phyloP scores from a whole-genome alignment of 1,284 basidiomycete species.

The Ganoderma lucidum region DNA sequence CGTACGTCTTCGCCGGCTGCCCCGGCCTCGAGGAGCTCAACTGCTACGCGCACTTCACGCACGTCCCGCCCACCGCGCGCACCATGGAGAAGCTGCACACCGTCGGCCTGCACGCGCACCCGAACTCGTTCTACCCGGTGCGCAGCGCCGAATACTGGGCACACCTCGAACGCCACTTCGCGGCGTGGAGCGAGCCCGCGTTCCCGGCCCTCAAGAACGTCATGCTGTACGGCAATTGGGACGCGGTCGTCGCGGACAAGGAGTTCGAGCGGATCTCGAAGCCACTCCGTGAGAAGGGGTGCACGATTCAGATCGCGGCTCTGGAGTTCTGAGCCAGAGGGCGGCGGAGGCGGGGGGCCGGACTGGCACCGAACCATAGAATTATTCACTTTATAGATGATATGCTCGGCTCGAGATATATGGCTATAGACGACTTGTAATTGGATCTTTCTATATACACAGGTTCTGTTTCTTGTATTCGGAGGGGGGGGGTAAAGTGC shows the following conservation, averaged over 20 bases:
- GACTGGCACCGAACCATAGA: not conserved
- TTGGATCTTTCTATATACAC: not conserved
- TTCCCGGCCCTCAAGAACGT: slow-evolving; percentile 52
- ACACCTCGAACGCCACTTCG: slow-evolving; percentile 56
- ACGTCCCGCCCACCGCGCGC: slow-evolving; percentile 55
- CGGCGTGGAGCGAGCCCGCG: slow-evolving; percentile 44
- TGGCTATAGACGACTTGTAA: not conserved
- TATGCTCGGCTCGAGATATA: not conserved
- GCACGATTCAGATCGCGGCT: slow-evolving; percentile 21
- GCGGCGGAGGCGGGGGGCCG: not conserved
- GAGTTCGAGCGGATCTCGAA: slow-evolving; percentile 28
- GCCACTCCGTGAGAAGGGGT: slow-evolving; percentile 31
- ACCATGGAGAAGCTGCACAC: slow-evolving; percentile 47
- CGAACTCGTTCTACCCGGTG: slow-evolving; percentile 49
- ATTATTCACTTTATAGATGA: not conserved
- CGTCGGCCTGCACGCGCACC: slow-evolving; percentile 59
- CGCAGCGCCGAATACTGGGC: slow-evolving; percentile 48
- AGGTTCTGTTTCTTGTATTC: not conserved
- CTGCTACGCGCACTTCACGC: slow-evolving; percentile 64
- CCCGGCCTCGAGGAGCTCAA: slow-evolving; percentile 58
- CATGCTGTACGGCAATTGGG: slow-evolving; percentile 61
- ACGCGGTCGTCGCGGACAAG: slow-evolving; percentile 28
- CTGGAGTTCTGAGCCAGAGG: not conserved
- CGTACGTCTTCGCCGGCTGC: slow-evolving; percentile 55
- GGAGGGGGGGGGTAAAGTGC: not conserved